Percentiles rank a stretch among this genome's conserved stretches.
phyloP scores from a whole-genome alignment of 2,329 filamentous ascomycete species.

The Hypomyces perniciosus region DNA sequence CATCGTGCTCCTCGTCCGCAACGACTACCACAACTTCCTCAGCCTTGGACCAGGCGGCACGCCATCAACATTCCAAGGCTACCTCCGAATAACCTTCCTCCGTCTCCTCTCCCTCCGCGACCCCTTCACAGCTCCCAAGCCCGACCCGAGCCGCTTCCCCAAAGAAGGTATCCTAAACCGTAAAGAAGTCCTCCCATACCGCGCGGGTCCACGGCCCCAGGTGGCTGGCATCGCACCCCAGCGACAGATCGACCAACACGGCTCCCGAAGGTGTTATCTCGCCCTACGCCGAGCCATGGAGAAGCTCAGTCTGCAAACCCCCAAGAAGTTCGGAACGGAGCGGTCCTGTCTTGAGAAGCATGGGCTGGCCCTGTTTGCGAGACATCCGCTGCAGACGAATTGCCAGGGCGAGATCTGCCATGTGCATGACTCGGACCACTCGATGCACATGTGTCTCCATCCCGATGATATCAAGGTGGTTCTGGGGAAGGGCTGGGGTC shows the following conservation, averaged over 20 bases:
- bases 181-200: constrained; percentile 47
- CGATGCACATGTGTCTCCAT: constrained; percentile 74
- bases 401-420: constrained; percentile 80
- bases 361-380: constrained; percentile 67
- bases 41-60: constrained; percentile 75
- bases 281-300: constrained; percentile 48
- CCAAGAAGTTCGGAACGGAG: constrained; percentile 50
- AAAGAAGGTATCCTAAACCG: constrained; percentile 52
- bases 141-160: constrained; percentile 47
- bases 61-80: constrained; percentile 66
- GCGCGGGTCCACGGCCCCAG: constrained; percentile 56
- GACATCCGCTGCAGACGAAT: constrained; percentile 58
- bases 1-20: constrained; percentile 48
- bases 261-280: constrained; percentile 47
- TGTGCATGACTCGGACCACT: constrained; percentile 69
- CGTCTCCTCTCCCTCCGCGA: constrained; percentile 65
- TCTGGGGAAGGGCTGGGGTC: constrained; percentile 71
- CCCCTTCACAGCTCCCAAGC: constrained; percentile 54
- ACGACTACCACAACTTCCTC: constrained; percentile 71
- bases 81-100: constrained; percentile 66
- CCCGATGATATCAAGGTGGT: constrained; percentile 69
- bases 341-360: constrained; percentile 79
- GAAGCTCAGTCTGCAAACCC: constrained; percentile 41
- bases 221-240: constrained; percentile 77
- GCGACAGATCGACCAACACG: constrained; percentile 66